Base-by-base conservation (phyloP, 805 yeast species). In the Saccharomycopsis malanga region DNA sequence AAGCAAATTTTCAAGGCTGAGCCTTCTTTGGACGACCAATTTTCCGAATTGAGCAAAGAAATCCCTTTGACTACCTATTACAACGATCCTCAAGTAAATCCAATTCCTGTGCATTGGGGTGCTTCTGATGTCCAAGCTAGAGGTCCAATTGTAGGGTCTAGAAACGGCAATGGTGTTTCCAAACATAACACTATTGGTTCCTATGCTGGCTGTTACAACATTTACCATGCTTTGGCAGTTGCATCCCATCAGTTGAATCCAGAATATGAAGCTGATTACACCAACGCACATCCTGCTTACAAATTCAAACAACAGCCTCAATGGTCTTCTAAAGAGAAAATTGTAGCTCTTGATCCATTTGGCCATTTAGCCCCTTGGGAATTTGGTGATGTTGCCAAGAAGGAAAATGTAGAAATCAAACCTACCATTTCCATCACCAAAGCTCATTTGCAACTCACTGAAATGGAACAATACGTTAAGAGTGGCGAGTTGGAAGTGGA, bases 391-490 rank as follows among this genome's bases (percentile, higher is more conserved):
- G 51, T 68, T 24, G 62, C 74, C 23, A 64, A 62, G 29, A 54
- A 63, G 34, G 74, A 74, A 57, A 68, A 72, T 45, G 75, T 79
- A 46, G 81, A 78, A 44, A 68, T 79, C 47, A 73, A 73, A 58
- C 85, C 85, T 49, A 75, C 84, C 4, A 79, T 79, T 56, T 79
- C 84, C 6, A 73, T 79, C 49, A 79, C 86, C 20, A 77, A 77
- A 57, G 85, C 86, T 2, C 77, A 76, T 54, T 69, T 79, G 71
- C 79, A 78, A 54, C 62, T 79, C 55, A 65, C 72, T 20, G 85
- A 79, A 57, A 67, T 79, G 63, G 70, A 71, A 55, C 77, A 76
- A 41, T 79, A 74, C 40, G 81, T 79, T 43, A 64, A 64, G 34
- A 60, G 58, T 20, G 84, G 84, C 15, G 69, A 74, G 45, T 57